phyloP scores from a whole-genome alignment of 257 asterid genomes.

The Solanum corneliomulleri region DNA sequence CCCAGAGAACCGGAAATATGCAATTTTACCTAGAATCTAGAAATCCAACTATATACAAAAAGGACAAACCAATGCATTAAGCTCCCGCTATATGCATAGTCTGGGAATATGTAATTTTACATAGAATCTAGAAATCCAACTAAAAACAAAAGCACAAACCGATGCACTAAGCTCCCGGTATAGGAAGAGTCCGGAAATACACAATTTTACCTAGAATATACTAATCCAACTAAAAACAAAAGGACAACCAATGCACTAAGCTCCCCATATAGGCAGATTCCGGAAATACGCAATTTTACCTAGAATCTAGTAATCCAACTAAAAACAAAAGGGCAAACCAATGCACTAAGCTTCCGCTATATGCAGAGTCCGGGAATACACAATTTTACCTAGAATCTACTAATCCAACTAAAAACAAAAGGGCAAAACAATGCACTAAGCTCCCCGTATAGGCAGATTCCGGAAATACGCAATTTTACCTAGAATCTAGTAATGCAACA shows the following conservation, averaged over 20 bases:
- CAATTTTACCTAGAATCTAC: not conserved
- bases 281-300: not conserved
- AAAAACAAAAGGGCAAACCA: too few species aligned
- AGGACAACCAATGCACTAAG: not conserved
- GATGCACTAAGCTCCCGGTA: too few species aligned
- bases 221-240: too few species aligned
- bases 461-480: not conserved
- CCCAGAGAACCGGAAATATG: too few species aligned
- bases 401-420: too few species aligned
- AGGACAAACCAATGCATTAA: not conserved
- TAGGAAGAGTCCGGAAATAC: too few species aligned
- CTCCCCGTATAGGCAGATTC: fast-evolving
- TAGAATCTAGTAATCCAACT: too few species aligned
- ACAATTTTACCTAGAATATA: too few species aligned
- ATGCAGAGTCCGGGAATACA: too few species aligned
- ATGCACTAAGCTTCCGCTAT: not conserved
- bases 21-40: too few species aligned
- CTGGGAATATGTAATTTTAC: not conserved
- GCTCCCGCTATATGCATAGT: not conserved
- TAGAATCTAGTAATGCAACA: too few species aligned
- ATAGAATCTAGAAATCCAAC: not conserved
- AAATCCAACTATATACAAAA: not conserved
- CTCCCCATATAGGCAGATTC: fast-evolving
- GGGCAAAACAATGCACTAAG: not conserved
- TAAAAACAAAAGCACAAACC: too few species aligned